Percentiles rank a stretch among this genome's conserved stretches.
These are phyloP conservation scores for Coemansia sp. DNA, from an alignment of 192 early-diverging fungal genomes.

Conservation along the genomic window DNA sequence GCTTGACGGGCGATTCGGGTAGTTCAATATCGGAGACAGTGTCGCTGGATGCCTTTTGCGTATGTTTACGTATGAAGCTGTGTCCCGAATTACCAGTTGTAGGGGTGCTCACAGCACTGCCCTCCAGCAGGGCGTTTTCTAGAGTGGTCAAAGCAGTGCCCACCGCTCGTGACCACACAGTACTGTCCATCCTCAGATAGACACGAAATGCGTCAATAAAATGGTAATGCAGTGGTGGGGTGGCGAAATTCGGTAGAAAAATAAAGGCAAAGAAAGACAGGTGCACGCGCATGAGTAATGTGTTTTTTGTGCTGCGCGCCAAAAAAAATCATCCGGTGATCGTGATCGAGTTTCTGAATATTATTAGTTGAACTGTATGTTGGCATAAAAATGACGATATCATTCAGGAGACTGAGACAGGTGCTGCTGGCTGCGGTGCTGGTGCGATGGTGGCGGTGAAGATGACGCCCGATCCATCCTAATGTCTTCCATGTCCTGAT, in stretches of 20 bases:
- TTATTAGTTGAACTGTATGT: background rate
- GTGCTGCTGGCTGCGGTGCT: background rate
- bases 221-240: background rate
- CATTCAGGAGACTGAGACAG: background rate
- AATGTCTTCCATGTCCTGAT: background rate
- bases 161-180: slow-evolving; percentile 31
- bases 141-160: slow-evolving; percentile 33
- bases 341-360: background rate
- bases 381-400: background rate
- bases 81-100: background rate
- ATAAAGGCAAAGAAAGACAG: background rate
- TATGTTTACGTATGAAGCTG: slow-evolving; percentile 24
- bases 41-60: slow-evolving; percentile 35
- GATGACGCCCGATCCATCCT: slow-evolving; percentile 11
- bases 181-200: slow-evolving; percentile 12
- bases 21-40: slow-evolving; percentile 46
- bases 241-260: background rate
- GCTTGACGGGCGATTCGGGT: slow-evolving; percentile 35
- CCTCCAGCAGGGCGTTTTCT: slow-evolving; percentile 40
- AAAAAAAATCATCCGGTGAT: background rate
- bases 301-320: background rate
- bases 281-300: background rate
- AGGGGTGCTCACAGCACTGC: background rate
- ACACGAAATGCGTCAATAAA: background rate
- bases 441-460: slow-evolving; percentile 1